Percentiles rank a stretch among this genome's conserved stretches.
Evolutionary conservation across 208 protist genomes (phyloP).

Genomic region (Leishmania arabica): DNA sequence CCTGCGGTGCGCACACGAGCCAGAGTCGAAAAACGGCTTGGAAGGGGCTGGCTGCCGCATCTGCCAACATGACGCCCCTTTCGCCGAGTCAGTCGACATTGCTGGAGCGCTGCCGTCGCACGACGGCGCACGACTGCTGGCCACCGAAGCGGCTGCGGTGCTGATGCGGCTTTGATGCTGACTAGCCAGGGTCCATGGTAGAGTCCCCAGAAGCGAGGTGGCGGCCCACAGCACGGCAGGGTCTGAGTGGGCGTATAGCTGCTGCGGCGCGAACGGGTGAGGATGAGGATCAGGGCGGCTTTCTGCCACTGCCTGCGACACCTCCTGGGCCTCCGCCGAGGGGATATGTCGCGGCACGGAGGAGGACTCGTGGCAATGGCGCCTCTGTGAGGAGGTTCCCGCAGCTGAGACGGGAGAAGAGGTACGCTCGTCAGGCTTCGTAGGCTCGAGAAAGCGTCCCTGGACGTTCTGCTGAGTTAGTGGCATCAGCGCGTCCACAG

Average conservation of each 20-base stretch:
- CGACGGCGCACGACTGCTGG: constrained; percentile 22
- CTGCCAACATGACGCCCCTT: background rate
- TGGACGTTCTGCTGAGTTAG: background rate
- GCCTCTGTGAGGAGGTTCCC: background rate
- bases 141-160: constrained; percentile 13
- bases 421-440: background rate
- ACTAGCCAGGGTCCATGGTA: constrained; percentile 20
- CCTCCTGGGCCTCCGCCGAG: background rate
- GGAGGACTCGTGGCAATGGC: background rate
- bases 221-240: constrained; percentile 28
- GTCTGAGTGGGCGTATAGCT: background rate
- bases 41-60: background rate
- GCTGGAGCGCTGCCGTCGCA: constrained; percentile 10
- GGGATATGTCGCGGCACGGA: background rate
- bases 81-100: background rate
- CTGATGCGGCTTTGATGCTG: constrained; percentile 13
- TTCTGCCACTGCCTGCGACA: background rate
- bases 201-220: constrained; percentile 24
- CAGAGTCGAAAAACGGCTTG: background rate
- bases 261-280: background rate
- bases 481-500: background rate
- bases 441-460: background rate
- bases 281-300: background rate
- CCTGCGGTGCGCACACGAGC: background rate
- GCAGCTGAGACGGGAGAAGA: background rate